Base-by-base conservation (phyloP, 768 basidiomycete genomes). In the Cyclocybe aegerita region DNA sequence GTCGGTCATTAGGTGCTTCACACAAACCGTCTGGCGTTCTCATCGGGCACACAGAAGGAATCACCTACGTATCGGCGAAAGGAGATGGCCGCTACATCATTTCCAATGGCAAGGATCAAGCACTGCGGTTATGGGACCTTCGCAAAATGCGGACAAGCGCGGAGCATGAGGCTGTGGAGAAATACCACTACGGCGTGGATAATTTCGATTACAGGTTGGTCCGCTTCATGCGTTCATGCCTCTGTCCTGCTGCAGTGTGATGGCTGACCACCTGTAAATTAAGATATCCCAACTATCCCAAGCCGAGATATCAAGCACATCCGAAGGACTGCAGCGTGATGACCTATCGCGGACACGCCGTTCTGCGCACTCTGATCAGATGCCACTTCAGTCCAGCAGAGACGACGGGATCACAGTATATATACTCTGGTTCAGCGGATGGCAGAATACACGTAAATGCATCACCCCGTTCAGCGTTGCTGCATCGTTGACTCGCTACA, bases 91-190 rank as follows among this genome's bases (percentile, higher is more conserved):
- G 96, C 52, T 98, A 98, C 64, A 74, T 96, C 40, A 86, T 98
- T 39, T 94, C 92, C 12, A 98, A 98, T 61, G 93, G 93, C 34
- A 98, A 98, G 69, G 96, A 98, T 64, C 95, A 98, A 60, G 82
- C 90, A 1, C 73, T 93, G 43, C 84, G 93, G 6, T 70, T 98
- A 16, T 98, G 96, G 90, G 96, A 98, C 69, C 72, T 98, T 39
- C 84, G 96, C 43, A 93, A 88, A 69, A 98, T 98, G 96, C 77
- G 85, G 37, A 85, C 76, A 53, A 86, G 79, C 60, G 65, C 73
- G 12, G 86, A 93, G 38, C 86, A 82, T 57, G 86, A 90, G 42
- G 61, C 59, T 23, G 79, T 82, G 29, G 67, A 72, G 7, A 55
- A 70, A 12, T 66, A 70, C 7, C 55, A 68, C 50, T 93, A 85